phyloP scores from a whole-genome alignment of 1,139 yeast genomes.

The Oligophagozyma castellii region DNA sequence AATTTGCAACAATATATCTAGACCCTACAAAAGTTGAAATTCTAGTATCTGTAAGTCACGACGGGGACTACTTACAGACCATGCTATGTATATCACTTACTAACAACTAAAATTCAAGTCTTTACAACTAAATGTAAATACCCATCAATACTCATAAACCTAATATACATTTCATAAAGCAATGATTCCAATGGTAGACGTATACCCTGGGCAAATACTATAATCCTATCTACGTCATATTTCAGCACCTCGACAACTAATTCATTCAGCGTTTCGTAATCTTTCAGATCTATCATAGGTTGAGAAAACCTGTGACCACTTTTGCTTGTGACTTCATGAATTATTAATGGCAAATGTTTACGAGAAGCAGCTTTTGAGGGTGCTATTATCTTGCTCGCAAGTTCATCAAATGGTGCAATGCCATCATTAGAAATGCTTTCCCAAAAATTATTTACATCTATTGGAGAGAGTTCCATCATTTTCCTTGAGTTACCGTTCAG shows the following conservation, averaged over 20 bases:
- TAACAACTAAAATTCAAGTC: no score
- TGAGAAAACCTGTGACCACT: not conserved
- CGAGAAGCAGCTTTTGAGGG: no score
- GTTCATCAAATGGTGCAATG: slow-evolving; percentile 25
- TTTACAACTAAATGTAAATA: slow-evolving; percentile 53
- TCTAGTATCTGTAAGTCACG: slow-evolving; percentile 21
- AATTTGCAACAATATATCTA: slow-evolving; percentile 7
- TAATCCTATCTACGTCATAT: slow-evolving; percentile 20
- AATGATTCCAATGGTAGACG: slow-evolving; percentile 34
- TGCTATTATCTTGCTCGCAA: slow-evolving; percentile 29
- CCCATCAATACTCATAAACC: slow-evolving; percentile 57
- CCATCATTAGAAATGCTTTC: slow-evolving; percentile 30
- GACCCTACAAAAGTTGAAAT: slow-evolving; percentile 4
- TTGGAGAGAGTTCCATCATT: slow-evolving; percentile 59
- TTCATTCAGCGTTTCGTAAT: slow-evolving; percentile 27
- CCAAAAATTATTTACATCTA: slow-evolving; percentile 47
- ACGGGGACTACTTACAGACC: slow-evolving; percentile 19
- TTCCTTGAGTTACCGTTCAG: slow-evolving; percentile 61
- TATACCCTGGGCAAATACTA: slow-evolving; percentile 54
- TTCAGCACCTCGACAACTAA: slow-evolving; percentile 13
- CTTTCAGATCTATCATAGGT: slow-evolving; percentile 1
- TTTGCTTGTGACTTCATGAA: slow-evolving; percentile 26
- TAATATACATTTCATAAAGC: slow-evolving; percentile 38
- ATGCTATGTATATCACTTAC: no score
- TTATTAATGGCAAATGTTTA: slow-evolving; percentile 40